Conservation (phyloP, 805 yeast species). For the Myxozyma melibiosi region DNA sequence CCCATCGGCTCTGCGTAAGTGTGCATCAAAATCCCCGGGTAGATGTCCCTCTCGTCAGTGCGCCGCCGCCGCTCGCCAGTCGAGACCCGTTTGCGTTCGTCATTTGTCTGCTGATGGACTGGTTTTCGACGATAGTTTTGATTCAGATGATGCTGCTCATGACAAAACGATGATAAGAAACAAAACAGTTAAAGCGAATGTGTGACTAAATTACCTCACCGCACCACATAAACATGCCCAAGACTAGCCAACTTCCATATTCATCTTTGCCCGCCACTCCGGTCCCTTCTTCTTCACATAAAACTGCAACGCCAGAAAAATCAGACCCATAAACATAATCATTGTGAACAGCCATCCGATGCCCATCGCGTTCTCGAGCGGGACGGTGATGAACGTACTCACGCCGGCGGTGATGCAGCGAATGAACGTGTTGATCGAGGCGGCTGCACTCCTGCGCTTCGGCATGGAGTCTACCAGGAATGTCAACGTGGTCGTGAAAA, state of each 20-base stretch:
- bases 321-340: constrained; percentile 52
- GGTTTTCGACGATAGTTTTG: too few species aligned
- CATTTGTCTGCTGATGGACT: too few species aligned
- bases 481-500: constrained; percentile 78
- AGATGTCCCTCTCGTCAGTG: too few species aligned
- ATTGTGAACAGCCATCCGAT: constrained; percentile 71
- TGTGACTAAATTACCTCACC: too few species aligned
- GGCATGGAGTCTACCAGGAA: constrained; percentile 83
- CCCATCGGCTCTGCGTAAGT: neutral
- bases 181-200: too few species aligned
- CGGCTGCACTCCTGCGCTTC: constrained; percentile 86
- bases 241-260: constrained; percentile 8
- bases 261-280: constrained; percentile 25
- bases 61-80: too few species aligned
- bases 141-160: too few species aligned
- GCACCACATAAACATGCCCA: neutral
- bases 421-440: constrained; percentile 75
- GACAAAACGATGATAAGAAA: too few species aligned
- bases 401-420: constrained; percentile 74
- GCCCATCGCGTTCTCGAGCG: constrained; percentile 66
- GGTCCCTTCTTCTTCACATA: constrained; percentile 27
- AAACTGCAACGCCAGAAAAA: constrained; percentile 24
- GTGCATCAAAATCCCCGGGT: neutral
- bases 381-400: constrained; percentile 75
- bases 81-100: too few species aligned